Evolutionary conservation across 345 rosid genomes (phyloP).

Genomic region (Citrus australasica): DNA sequence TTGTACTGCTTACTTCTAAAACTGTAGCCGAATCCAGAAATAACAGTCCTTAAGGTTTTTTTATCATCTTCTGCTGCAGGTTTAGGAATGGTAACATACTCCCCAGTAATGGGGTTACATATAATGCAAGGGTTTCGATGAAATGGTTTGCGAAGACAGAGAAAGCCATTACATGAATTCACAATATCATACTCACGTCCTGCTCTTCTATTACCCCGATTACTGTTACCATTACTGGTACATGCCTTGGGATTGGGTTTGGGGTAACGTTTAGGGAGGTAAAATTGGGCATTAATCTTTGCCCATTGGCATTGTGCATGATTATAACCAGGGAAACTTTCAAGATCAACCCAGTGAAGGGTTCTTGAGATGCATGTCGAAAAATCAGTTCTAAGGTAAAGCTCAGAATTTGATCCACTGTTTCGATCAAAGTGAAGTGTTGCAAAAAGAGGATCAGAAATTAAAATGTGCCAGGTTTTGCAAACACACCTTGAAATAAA

Average conservation of each 20-base stretch:
- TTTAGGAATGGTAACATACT: conserved; percentile 15
- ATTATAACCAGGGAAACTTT: neutral
- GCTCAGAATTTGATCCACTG: neutral
- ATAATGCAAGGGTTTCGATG: conserved; percentile 11
- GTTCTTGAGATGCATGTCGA: neutral
- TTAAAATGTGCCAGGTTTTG: conserved; percentile 5
- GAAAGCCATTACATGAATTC: conserved; percentile 27
- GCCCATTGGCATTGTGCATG: neutral
- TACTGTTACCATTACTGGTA: neutral
- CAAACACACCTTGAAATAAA: conserved; percentile 19
- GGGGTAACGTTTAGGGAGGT: conserved; percentile 7
- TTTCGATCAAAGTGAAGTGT: neutral
- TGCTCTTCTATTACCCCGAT: neutral
- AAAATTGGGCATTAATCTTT: conserved; percentile 4
- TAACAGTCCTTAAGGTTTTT: neutral
- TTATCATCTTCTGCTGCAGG: neutral
- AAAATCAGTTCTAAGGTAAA: conserved; percentile 13
- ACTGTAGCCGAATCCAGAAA: conserved; percentile 14
- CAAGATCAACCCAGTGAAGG: conserved; percentile 16
- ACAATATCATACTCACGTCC: neutral
- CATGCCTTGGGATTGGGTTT: neutral
- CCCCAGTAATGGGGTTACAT: conserved; percentile 24
- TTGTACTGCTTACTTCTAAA: conserved; percentile 13
- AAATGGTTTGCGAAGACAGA: conserved; percentile 15
- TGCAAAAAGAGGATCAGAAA: conserved; percentile 17